These are phyloP conservation scores for Hevea brasiliensis DNA, from an alignment of 345 rosid species.

Conservation along the genomic window DNA sequence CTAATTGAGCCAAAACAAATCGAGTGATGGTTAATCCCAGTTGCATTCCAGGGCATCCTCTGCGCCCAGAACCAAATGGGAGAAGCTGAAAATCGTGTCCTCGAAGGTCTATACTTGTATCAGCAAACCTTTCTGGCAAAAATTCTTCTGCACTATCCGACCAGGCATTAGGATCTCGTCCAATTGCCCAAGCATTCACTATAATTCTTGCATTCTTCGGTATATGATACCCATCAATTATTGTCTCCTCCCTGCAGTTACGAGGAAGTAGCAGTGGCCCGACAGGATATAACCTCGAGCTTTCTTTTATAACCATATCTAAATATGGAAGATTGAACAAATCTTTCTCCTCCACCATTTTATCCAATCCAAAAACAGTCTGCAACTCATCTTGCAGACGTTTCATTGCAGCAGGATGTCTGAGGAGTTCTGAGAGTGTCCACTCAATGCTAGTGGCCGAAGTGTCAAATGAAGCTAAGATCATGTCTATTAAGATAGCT, in stretches of 20 bases:
- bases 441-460: slow-evolving; percentile 21
- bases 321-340: slow-evolving; percentile 7
- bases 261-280: slow-evolving; percentile 3
- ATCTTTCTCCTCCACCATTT: slow-evolving; percentile 22
- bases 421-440: slow-evolving; percentile 25
- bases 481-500: slow-evolving; percentile 29
- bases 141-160: slow-evolving; percentile 4
- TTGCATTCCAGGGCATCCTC: slow-evolving; percentile 11
- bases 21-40: background rate
- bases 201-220: background rate
- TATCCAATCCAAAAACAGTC: slow-evolving; percentile 19
- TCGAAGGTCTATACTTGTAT: background rate
- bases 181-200: slow-evolving; percentile 10
- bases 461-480: slow-evolving; percentile 17
- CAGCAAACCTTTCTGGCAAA: background rate
- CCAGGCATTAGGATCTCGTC: slow-evolving; percentile 4
- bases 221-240: background rate
- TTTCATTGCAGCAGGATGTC: slow-evolving; percentile 19
- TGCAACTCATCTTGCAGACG: slow-evolving; percentile 25
- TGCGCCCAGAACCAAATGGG: slow-evolving; percentile 15
- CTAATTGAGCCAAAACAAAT: background rate
- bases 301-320: background rate
- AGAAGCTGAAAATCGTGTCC: slow-evolving; percentile 25
- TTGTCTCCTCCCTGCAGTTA: background rate
- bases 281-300: slow-evolving; percentile 3